Evolutionary conservation across 169 alveolate genomes (phyloP), one percentile per base, ranked within the genome.

Genomic region (Cryptosporidium ubiquitum): DNA sequence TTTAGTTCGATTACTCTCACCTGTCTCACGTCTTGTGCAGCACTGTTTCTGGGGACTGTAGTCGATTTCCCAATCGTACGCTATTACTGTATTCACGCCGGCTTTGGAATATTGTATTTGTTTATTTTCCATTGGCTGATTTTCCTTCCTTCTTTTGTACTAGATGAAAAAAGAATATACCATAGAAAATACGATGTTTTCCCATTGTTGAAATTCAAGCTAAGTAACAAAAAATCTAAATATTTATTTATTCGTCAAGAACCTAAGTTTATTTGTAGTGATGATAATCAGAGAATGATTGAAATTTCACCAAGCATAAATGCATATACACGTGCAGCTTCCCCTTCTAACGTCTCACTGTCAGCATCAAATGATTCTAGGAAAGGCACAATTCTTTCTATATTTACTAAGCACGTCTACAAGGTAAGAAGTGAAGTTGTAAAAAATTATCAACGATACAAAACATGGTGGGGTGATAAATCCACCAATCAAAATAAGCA

Each of bases 41-140:
- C 89, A 1, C 61, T 79, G 16, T 79, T 79, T 44, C 37, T 79
- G 33, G 89, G 89, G 35, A 79, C 89, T 42, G 75, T 79, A 29
- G 89, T 79, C 1, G 89, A 79, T 16, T 79, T 79, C 68, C 89
- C 89, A 42, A 79, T 79, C 0, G 89, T 79, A 4, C 55, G 89
- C n/a, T 79, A 79, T 26, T 79, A 79, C 51, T 79, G 89, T n/a
- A 79, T 79, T 35, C 89, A 79, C 29, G 89, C 89, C 7, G 89
- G 89, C 4, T 79, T 79, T 61, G 89, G 89, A 26, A 79, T 79
- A 42, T 14, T 79, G 9, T 79, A 79, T 64, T 73, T 79, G 20
- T 79, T 79, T 14, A 31, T 79, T 18, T 79, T 79, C 49, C 89
- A 79, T 55, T 79, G 89, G 89, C 26, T 79, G 1, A 79, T 79